These are phyloP conservation scores for Hymenoscyphus repandus DNA, from an alignment of 2,329 filamentous ascomycete species.

Conservation along the genomic window DNA sequence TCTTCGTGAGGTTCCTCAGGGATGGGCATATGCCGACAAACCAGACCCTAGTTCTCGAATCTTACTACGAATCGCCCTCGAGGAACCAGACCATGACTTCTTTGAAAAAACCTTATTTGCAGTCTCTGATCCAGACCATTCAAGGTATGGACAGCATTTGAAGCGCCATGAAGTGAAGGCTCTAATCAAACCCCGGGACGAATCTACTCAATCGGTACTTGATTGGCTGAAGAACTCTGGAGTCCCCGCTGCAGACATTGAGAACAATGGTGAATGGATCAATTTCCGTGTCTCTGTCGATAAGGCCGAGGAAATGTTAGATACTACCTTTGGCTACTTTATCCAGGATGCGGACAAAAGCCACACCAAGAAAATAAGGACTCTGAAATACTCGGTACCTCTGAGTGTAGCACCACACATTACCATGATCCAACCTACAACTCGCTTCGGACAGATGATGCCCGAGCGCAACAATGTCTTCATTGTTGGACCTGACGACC, in stretches of 20 bases:
- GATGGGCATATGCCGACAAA: conserved; percentile 20
- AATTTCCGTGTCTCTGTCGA: conserved; percentile 26
- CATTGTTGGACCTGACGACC: background rate
- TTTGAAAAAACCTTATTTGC: conserved; percentile 39
- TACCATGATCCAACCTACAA: conserved; percentile 39
- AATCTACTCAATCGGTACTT: conserved; percentile 46
- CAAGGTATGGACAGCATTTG: conserved; percentile 49
- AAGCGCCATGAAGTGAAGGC: conserved; percentile 45
- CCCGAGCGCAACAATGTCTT: conserved; percentile 23
- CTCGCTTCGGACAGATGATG: conserved; percentile 42
- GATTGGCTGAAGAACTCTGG: conserved; percentile 50
- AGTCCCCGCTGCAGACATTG: conserved; percentile 40
- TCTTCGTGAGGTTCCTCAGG: conserved; percentile 17
- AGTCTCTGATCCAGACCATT: conserved; percentile 41
- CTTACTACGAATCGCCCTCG: conserved; percentile 28
- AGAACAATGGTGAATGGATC: conserved; percentile 49
- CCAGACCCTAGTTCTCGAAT: conserved; percentile 16
- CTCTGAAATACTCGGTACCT: conserved; percentile 40
- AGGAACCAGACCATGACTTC: conserved; percentile 39
- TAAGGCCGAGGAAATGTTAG: conserved; percentile 27
- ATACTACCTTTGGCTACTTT: conserved; percentile 34
- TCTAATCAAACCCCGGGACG: conserved; percentile 45
- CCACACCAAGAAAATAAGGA: conserved; percentile 43
- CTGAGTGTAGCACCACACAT: conserved; percentile 32
- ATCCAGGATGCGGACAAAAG: conserved; percentile 30